phyloP scores from a whole-genome alignment of 305 asterid genomes.

The Solanum chacoense region DNA sequence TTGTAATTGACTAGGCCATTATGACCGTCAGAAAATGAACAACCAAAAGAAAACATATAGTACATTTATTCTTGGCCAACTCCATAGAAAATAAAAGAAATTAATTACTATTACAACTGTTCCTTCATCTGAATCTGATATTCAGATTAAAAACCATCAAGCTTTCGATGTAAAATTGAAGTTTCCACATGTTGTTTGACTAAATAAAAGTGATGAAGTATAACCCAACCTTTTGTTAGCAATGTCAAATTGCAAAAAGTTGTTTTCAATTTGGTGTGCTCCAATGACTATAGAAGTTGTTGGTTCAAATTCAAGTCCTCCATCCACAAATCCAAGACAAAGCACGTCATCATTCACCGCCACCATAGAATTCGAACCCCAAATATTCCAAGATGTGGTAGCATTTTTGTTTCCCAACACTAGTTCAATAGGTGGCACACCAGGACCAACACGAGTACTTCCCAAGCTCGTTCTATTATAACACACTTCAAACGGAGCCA shows the following conservation, averaged over 20 bases:
- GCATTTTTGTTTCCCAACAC: conserved; percentile 25
- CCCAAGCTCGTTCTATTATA: conserved; percentile 26
- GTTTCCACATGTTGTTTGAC: conserved; percentile 51
- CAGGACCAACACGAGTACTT: conserved; percentile 46
- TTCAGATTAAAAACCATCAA: neutral
- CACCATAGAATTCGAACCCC: conserved; percentile 70
- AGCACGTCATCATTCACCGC: conserved; percentile 11
- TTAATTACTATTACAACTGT: neutral
- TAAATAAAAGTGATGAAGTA: conserved; percentile 27
- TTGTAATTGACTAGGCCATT: neutral
- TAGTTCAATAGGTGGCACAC: conserved; percentile 45
- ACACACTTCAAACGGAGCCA: conserved; percentile 54
- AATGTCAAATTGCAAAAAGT: conserved; percentile 59
- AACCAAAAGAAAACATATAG: neutral
- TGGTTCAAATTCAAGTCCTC: conserved; percentile 29
- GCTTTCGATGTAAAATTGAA: conserved; percentile 40
- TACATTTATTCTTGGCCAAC: neutral
- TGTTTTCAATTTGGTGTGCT: conserved; percentile 42
- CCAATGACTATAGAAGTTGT: conserved; percentile 55
- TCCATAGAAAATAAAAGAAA: neutral
- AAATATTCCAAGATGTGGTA: conserved; percentile 36
- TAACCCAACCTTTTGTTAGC: conserved; percentile 54
- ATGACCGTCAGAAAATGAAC: neutral
- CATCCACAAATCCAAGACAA: conserved; percentile 57
- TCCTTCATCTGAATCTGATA: neutral